phyloP scores from a whole-genome alignment of 2,329 filamentous ascomycete species.

The Hymenoscyphus albidus region DNA sequence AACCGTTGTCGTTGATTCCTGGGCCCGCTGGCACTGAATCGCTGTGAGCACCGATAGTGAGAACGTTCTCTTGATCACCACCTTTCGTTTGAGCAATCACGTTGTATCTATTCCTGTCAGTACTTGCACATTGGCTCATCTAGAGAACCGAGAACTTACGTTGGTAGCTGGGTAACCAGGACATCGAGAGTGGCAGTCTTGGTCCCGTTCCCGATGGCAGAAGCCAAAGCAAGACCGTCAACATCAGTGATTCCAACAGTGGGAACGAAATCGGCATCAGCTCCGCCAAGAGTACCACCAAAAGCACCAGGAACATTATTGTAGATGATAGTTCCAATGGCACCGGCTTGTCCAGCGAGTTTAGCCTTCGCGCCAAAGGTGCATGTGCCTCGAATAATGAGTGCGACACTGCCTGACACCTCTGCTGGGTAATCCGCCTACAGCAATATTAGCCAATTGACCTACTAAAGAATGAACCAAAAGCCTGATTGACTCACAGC shows the following conservation, averaged over 20 bases:
- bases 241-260: conserved; percentile 10
- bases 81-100: conserved; percentile 58
- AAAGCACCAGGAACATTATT: conserved; percentile 61
- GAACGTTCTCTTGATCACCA: conserved; percentile 59
- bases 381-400: conserved; percentile 66
- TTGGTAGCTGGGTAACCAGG: conserved; percentile 14
- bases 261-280: conserved; percentile 2
- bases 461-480: background rate
- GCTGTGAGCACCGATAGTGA: conserved; percentile 62
- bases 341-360: conserved; percentile 63
- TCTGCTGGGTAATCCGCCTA: conserved; percentile 56
- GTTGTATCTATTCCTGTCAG: conserved; percentile 38
- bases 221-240: conserved; percentile 35
- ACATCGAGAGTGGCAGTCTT: conserved; percentile 9
- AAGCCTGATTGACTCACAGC: conserved; percentile 13
- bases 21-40: conserved; percentile 61
- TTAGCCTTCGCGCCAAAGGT: conserved; percentile 66
- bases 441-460: background rate
- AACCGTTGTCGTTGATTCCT: conserved; percentile 41
- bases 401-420: conserved; percentile 59
- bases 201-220: conserved; percentile 45
- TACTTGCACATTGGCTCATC: background rate
- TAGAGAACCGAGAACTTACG: background rate
- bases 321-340: conserved; percentile 64
- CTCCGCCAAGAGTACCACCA: conserved; percentile 49